Percentiles rank a stretch among this genome's conserved stretches.
These are phyloP conservation scores for Crithidia bombi DNA, from an alignment of 208 protist genomes.

Conservation along the genomic window DNA sequence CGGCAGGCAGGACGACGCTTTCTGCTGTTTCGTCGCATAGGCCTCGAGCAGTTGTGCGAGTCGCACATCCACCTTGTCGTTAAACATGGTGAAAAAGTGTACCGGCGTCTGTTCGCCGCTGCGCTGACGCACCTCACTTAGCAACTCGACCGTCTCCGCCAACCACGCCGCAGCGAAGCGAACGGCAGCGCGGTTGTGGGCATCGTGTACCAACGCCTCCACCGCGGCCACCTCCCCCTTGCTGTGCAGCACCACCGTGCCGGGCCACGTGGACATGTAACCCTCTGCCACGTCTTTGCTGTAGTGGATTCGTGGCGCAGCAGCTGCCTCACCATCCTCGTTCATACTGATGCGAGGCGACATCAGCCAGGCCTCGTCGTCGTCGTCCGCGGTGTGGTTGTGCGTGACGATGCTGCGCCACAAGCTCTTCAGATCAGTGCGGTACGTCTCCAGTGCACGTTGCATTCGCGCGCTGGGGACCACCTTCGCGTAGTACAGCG, in stretches of 20 bases:
- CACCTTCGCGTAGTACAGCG: conserved; percentile 33
- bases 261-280: conserved; percentile 13
- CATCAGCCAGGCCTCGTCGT: too few species aligned
- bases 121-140: conserved; percentile 6
- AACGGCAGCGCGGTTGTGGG: background rate
- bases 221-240: background rate
- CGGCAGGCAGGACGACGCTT: background rate
- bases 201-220: conserved; percentile 9
- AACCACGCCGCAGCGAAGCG: conserved; percentile 25
- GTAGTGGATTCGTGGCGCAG: background rate
- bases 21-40: conserved; percentile 9
- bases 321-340: background rate
- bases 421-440: conserved; percentile 6
- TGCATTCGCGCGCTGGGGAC: conserved; percentile 29
- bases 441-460: conserved; percentile 20
- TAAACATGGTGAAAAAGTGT: conserved; percentile 32
- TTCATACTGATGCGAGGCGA: background rate
- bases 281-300: background rate
- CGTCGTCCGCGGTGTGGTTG: background rate
- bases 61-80: conserved; percentile 27
- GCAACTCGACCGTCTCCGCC: conserved; percentile 24
- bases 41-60: conserved; percentile 30
- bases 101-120: conserved; percentile 11
- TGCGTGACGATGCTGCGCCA: conserved; percentile 21
- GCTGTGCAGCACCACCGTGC: background rate